These are phyloP conservation scores for Viola pubescens DNA, from an alignment of 441 rosid genomes.

Conservation along the genomic window DNA sequence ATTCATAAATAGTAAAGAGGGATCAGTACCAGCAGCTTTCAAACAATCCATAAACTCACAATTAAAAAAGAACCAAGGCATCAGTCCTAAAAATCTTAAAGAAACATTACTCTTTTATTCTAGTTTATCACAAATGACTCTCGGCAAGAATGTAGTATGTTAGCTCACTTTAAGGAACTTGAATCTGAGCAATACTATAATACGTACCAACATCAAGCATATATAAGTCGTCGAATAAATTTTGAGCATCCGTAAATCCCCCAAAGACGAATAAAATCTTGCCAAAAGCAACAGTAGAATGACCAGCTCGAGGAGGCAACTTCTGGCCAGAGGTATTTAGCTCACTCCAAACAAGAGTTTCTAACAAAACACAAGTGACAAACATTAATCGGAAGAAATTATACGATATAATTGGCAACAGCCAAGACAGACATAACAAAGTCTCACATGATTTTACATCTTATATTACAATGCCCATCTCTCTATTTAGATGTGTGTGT, in stretches of 20 bases:
- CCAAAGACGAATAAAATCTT: slow-evolving; percentile 84
- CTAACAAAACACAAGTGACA: slow-evolving; percentile 28
- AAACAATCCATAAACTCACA: too few species aligned
- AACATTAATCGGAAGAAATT: slow-evolving; percentile 2
- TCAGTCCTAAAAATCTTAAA: too few species aligned
- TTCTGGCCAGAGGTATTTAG: slow-evolving; percentile 60
- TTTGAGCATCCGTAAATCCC: slow-evolving; percentile 86
- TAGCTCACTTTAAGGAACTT: too few species aligned
- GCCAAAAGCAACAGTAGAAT: slow-evolving; percentile 77
- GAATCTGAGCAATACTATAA: neutral
- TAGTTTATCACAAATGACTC: too few species aligned
- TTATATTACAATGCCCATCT: too few species aligned
- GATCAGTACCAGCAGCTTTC: too few species aligned
- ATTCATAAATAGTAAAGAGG: neutral
- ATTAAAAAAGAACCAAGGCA: too few species aligned
- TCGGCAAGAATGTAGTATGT: too few species aligned
- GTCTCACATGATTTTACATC: neutral
- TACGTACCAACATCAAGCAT: slow-evolving; percentile 83
- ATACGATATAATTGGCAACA: too few species aligned
- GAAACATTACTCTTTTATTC: too few species aligned
- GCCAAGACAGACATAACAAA: slow-evolving; percentile 5
- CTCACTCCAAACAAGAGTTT: slow-evolving; percentile 84
- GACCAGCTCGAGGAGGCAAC: slow-evolving; percentile 93
- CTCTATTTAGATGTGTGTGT: neutral
- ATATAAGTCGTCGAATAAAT: slow-evolving; percentile 68